Evolutionary conservation across 2,329 filamentous ascomycete species (phyloP), one percentile per base, ranked within the genome.

Genomic region (Xylariaceae sp.): DNA sequence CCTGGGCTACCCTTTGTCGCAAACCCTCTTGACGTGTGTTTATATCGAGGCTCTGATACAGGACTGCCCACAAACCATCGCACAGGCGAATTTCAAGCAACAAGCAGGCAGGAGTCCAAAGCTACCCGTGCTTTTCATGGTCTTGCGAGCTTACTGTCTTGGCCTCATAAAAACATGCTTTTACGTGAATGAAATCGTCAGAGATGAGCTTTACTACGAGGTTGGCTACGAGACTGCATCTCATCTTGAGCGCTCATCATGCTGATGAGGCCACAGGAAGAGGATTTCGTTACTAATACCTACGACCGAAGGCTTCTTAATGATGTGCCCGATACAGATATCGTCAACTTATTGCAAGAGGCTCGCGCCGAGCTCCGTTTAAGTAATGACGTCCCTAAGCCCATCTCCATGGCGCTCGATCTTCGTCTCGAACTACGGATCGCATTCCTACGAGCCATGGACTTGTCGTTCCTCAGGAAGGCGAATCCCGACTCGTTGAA

Each of bases 211-310:
- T 53, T 96, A 85, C 60, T 97, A 91, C 55, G 93, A 98, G 76
- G 87, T 87, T 63, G 49, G 69, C 16, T 19, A 11, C 8, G 2
- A n/a, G 33, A n/a, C 13, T 39, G 39, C 40, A 28, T 12, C 12
- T 26, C 19, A n/a, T 9, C 28, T n/a, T n/a, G 19, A 2, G 2
- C 7, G 11, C n/a, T 16, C 22, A 19, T 15, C 16, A 39, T 16
- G 41, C 49, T 58, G 17, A 59, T 37, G 28, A 8, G 3, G 11
- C 16, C 13, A 6, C 51, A 91, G 83, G 93, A 98, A 66, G 93
- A 98, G 64, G 93, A 98, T 58, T 96, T 98, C 60, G 88, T 94
- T 16, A 90, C 89, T 6, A 89, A 95, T 62, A 86, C 90, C 0
- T 97, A 93, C 60, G 85, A 89, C 52, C 79, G 90, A 29, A 81